A percentile compares a stretch with the other conserved stretches of the same genome.
Conservation (phyloP, 768 basidiomycete species). For the Harrya chromipes region DNA sequence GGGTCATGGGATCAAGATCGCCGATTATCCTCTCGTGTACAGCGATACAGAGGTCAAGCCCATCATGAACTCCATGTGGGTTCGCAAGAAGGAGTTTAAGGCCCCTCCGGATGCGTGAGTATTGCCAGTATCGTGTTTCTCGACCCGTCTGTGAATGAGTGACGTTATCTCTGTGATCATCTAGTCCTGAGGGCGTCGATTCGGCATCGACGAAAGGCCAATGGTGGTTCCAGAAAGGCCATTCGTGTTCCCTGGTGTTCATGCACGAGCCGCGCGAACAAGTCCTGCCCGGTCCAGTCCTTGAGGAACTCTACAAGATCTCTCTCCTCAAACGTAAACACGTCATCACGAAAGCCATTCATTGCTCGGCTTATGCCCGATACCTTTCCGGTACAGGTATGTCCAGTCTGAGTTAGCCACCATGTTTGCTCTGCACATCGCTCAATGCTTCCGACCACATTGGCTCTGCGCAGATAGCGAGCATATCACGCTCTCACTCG, state of each 20-base stretch:
- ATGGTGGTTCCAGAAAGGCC: constrained; percentile 20
- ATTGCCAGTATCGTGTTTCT: background rate
- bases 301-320: constrained; percentile 19
- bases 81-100: constrained; percentile 12
- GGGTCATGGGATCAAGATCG: constrained; percentile 14
- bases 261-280: constrained; percentile 18
- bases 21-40: constrained; percentile 18
- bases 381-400: constrained; percentile 15
- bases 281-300: constrained; percentile 8
- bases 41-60: constrained; percentile 1
- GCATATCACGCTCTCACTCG: constrained; percentile 8
- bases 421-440: too few species aligned
- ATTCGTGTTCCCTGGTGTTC: constrained; percentile 24
- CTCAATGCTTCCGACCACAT: background rate
- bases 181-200: constrained; percentile 15
- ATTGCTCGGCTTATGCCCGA: constrained; percentile 25
- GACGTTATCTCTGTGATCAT: background rate
- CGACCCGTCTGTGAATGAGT: background rate
- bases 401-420: background rate
- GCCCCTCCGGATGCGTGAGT: constrained; percentile 11
- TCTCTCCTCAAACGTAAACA: constrained; percentile 21
- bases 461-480: constrained; percentile 1
- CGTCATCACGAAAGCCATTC: constrained; percentile 21
- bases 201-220: constrained; percentile 26
- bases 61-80: constrained; percentile 1